Evolutionary conservation across 768 basidiomycete species (phyloP).

Genomic region (Boletus sensibilis): DNA sequence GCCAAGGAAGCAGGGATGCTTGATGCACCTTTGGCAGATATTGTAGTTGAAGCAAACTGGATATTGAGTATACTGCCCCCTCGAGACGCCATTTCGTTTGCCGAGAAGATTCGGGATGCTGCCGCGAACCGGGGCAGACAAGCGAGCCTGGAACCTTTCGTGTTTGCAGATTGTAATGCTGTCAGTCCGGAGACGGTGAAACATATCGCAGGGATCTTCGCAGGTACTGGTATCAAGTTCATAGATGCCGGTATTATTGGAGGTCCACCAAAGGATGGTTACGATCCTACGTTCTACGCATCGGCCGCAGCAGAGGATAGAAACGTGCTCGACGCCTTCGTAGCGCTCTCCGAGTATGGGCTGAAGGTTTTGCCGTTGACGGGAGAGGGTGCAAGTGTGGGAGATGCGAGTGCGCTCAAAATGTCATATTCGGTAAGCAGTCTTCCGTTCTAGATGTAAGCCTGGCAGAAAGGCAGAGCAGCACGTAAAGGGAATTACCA

Average conservation of each 20-base stretch:
- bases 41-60: slow-evolving; percentile 39
- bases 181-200: slow-evolving; percentile 51
- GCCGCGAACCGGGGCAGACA: not conserved
- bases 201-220: slow-evolving; percentile 46
- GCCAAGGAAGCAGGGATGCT: slow-evolving; percentile 53
- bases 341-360: slow-evolving; percentile 41
- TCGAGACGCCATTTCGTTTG: slow-evolving; percentile 47
- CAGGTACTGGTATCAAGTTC: slow-evolving; percentile 40
- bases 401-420: slow-evolving; percentile 61
- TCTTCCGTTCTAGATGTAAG: not conserved
- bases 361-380: slow-evolving; percentile 45
- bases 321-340: slow-evolving; percentile 40
- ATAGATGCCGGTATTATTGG: slow-evolving; percentile 60
- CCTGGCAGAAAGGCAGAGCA: not conserved
- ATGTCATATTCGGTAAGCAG: slow-evolving; percentile 61
- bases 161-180: slow-evolving; percentile 60
- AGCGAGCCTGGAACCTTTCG: slow-evolving; percentile 12
- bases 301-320: slow-evolving; percentile 38
- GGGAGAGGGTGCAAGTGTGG: slow-evolving; percentile 48
- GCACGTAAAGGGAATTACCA: slow-evolving; percentile 49
- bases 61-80: slow-evolving; percentile 61
- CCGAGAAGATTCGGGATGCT: slow-evolving; percentile 30
- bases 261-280: slow-evolving; percentile 47
- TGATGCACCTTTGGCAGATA: slow-evolving; percentile 38
- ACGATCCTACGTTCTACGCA: slow-evolving; percentile 56